Evolutionary conservation across 2,329 filamentous ascomycete species (phyloP).

Genomic region (Setomelanomma holmii): DNA sequence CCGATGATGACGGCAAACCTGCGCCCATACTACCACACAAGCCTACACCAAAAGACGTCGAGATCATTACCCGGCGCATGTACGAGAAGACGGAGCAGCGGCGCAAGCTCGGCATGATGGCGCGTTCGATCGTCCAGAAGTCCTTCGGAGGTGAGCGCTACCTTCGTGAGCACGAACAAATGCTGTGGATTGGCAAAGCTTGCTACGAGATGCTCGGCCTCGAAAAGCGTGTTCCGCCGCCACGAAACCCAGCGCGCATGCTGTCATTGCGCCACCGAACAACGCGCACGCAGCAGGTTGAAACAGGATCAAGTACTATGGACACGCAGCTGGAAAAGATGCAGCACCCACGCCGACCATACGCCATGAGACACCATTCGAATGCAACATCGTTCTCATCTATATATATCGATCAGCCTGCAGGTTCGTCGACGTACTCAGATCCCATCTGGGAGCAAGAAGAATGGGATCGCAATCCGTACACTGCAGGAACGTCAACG

Average conservation of each 20-base stretch:
- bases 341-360: constrained; percentile 40
- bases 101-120: constrained; percentile 65
- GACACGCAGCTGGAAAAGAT: constrained; percentile 47
- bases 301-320: constrained; percentile 32
- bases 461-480: constrained; percentile 22
- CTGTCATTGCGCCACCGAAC: constrained; percentile 24
- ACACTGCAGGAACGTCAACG: constrained; percentile 27
- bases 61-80: constrained; percentile 64
- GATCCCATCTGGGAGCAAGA: constrained; percentile 26
- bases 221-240: constrained; percentile 32
- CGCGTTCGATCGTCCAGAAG: constrained; percentile 64
- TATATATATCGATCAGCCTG: constrained; percentile 38
- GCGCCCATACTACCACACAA: constrained; percentile 56
- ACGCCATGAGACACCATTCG: constrained; percentile 29
- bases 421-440: constrained; percentile 24
- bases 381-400: constrained; percentile 42
- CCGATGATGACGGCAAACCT: constrained; percentile 56
- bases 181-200: constrained; percentile 49
- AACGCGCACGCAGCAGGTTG: constrained; percentile 8
- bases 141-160: constrained; percentile 67
- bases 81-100: constrained; percentile 66
- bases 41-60: constrained; percentile 59
- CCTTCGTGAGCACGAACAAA: constrained; percentile 67
- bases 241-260: constrained; percentile 39
- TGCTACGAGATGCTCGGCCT: constrained; percentile 44